A percentile compares a stretch with the other conserved stretches of the same genome.
These are phyloP conservation scores for Prunus yedoensis DNA, from an alignment of 331 rosid species.

Conservation along the genomic window DNA sequence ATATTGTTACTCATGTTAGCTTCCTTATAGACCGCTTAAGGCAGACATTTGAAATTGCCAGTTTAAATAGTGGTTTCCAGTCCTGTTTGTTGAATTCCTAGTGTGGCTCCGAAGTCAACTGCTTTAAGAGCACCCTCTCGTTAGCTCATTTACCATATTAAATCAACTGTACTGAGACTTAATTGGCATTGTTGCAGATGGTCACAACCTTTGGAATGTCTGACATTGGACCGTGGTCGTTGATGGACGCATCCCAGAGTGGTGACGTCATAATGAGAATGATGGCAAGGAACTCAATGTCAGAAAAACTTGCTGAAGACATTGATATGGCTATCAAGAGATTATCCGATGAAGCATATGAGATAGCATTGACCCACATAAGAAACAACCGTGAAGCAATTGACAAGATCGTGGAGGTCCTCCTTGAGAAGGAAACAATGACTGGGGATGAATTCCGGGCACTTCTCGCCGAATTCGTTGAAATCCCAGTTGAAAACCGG, in stretches of 20 bases:
- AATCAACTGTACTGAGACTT: constrained; percentile 1
- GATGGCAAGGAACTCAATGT: constrained; percentile 99
- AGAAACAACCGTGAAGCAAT: constrained; percentile 95
- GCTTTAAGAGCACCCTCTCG: background rate
- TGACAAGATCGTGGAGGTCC: constrained; percentile 88
- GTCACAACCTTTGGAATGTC: constrained; percentile 94
- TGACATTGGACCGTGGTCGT: constrained; percentile 96
- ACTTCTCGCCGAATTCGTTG: constrained; percentile 73
- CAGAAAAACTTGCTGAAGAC: constrained; percentile 94
- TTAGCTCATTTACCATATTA: background rate
- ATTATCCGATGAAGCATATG: constrained; percentile 80
- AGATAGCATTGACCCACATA: constrained; percentile 78
- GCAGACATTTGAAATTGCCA: background rate
- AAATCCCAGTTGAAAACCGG: constrained; percentile 81
- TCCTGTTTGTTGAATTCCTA: too few relatives aligned
- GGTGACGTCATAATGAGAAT: constrained; percentile 91
- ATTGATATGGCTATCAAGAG: constrained; percentile 81
- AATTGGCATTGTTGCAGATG: constrained; percentile 63
- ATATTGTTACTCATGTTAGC: background rate
- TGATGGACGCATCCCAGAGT: constrained; percentile 82
- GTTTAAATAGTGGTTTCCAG: too few relatives aligned
- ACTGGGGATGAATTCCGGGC: constrained; percentile 91
- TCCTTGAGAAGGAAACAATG: constrained; percentile 89
- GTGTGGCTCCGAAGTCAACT: background rate
- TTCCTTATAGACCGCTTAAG: background rate